Percentiles rank a stretch among this genome's conserved stretches.
phyloP scores from a whole-genome alignment of 352 stramenopile genomes.

The Phytophthora fragariae region DNA sequence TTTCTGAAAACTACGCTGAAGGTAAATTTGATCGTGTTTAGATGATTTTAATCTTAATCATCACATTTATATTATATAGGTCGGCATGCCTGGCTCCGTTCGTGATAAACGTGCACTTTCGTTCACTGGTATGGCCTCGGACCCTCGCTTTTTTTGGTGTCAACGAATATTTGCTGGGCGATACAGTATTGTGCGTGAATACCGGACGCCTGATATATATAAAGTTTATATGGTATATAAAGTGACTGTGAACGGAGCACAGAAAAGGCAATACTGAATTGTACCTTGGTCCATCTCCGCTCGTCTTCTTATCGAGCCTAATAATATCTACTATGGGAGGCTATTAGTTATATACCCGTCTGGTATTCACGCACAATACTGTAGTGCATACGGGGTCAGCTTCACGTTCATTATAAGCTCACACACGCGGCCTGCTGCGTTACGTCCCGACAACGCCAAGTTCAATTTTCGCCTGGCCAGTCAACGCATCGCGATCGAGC shows the following conservation, averaged over 20 bases:
- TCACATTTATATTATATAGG: background rate
- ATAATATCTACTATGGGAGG: no score
- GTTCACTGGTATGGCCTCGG: background rate
- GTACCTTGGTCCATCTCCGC: no score
- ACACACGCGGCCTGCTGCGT: background rate
- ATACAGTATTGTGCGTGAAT: no score
- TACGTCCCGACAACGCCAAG: background rate
- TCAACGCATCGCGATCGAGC: background rate
- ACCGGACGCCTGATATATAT: no score
- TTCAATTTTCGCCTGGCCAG: background rate
- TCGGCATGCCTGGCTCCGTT: background rate
- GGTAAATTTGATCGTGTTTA: background rate
- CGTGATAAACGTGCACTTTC: background rate
- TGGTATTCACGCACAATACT: no score
- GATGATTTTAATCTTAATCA: no score
- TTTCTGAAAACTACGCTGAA: background rate
- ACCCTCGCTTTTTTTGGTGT: background rate
- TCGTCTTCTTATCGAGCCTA: no score
- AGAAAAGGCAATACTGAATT: no score
- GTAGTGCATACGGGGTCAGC: background rate
- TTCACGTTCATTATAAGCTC: background rate
- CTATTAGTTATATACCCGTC: no score
- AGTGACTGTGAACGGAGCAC: no score
- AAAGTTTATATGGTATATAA: no score
- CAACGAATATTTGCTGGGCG: background rate